Evolutionary conservation across 2,329 filamentous ascomycete species (phyloP), one percentile per base, ranked within the genome.

Genomic region (Samsoniella hepiali): DNA sequence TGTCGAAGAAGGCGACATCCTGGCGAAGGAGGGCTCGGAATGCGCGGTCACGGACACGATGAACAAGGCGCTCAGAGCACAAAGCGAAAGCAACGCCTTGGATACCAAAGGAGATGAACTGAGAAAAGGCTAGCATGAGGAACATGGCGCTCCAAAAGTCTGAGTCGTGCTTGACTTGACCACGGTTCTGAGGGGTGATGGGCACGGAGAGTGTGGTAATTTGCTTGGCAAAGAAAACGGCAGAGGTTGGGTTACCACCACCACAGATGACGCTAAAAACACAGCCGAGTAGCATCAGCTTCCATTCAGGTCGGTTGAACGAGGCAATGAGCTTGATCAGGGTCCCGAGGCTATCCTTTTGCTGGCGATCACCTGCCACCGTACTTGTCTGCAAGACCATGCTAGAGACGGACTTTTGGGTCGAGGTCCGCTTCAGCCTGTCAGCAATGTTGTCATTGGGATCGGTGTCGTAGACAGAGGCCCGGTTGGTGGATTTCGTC

Each of bases 101-200:
- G 6, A 78, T 75, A 27, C 83, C 75, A 69, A 90, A 92, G 6
- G 88, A 81, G 61, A 93, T 74, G 64, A 96, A 85, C 71, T 90
- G 85, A 10, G 90, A 86, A 61, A 92, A 75, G 3, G 87, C 93
- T 62, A 97, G 81, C 84, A 96, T 93, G 67, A 93, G 82, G 75
- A 89, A 97, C 92, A 97, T 96, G 70, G 88, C 78, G 63, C 87
- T 88, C 92, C 92, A 97, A 74, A 97, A 97, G 72, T 92, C 86
- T 27, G 90, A 88, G 64, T 94, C 84, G 22, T 82, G 79, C 67
- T 88, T 85, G 59, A 96, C 81, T 61, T 86, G 75, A 36, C 72
- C 75, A 49, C 80, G 85, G 73, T 81, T 81, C 42, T 68, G 74
- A 17, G 77, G 75, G 32, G 81, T 84, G 27, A 88, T 68, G 11